Evolutionary conservation across 2,329 filamentous ascomycete genomes (phyloP).

Genomic region (Keithomyces neogunnii): DNA sequence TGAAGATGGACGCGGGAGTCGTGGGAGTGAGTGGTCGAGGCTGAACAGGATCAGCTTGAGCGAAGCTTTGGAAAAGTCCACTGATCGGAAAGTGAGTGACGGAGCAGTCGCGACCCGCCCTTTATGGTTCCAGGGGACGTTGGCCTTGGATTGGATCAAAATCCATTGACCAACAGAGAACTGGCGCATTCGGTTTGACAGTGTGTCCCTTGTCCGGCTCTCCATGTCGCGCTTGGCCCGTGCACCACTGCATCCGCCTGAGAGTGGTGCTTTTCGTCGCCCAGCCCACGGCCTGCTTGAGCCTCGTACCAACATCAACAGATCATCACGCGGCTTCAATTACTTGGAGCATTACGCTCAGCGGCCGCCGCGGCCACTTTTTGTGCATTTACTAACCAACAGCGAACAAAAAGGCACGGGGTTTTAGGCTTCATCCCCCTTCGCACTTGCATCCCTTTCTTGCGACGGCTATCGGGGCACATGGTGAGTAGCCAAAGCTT

Average conservation of each 20-base stretch:
- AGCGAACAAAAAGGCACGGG: constrained; percentile 7
- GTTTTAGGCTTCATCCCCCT: neutral
- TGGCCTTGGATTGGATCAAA: too few relatives aligned
- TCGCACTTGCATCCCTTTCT: neutral
- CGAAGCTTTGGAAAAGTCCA: neutral
- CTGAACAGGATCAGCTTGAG: neutral
- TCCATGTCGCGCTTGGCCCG: neutral
- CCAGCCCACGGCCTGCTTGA: neutral
- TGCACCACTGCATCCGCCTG: constrained; percentile 5
- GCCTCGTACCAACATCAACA: constrained; percentile 22
- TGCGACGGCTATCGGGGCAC: neutral
- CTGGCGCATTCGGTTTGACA: too few relatives aligned
- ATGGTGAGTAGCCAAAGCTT: neutral
- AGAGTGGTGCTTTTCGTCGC: constrained; percentile 2
- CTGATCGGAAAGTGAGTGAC: too few relatives aligned
- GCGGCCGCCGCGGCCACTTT: constrained; percentile 21
- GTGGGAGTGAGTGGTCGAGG: neutral
- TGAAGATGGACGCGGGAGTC: neutral
- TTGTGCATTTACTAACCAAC: constrained; percentile 21
- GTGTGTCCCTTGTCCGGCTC: neutral
- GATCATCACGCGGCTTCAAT: constrained; percentile 7
- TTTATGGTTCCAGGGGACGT: too few relatives aligned
- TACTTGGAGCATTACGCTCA: constrained; percentile 15
- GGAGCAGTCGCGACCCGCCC: too few relatives aligned
- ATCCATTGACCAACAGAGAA: too few relatives aligned